Evolutionary conservation across 768 basidiomycete genomes (phyloP), one percentile per base, ranked within the genome.

Genomic region (Rhodotorula graminis): DNA sequence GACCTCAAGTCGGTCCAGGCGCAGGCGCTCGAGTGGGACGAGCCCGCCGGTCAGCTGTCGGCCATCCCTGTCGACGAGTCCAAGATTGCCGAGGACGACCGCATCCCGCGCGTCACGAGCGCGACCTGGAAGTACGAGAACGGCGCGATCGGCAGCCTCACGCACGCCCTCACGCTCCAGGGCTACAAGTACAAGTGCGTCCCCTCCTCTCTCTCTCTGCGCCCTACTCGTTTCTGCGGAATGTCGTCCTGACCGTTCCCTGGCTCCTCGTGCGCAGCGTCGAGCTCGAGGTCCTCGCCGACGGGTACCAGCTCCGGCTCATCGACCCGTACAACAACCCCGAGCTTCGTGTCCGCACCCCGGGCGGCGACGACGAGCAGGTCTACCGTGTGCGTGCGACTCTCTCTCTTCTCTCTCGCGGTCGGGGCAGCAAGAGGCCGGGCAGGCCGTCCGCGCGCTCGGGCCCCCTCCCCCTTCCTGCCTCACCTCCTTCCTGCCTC

Each of bases 61-160:
- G 80, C 80, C 75, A 77, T 81, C 64, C 79, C 44, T 33, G 56
- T 62, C 25, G 15, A 65, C 47, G 50, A 78, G 73, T 62, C 81
- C 80, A 86, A 88, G 80, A 79, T 80, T 55, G 82, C 88, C 19
- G 88, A 89, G 6, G 90, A 92, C 75, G 90, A 95, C 82, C 87
- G 95, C 76, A 93, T 97, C 77, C 93, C 95, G 47, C 90, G 95
- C 79, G 89, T 92, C 67, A 98, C 95, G 31, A 84, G 90, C 40
- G 94, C 95, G 55, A 90, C 88, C 49, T 98, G 95, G 94, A 99
- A 99, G 84, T 99, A 98, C 80, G 89, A 90, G 72, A 92, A 86
- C 68, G 95, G 95, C 21, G 95, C 93, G 49, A 90, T 97, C 46
- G 95, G 96, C 33, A 89, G 87, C 70, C 89, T 99, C 81, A 91